Evolutionary conservation across 495 filamentous ascomycete genomes (phyloP).

Genomic region (Letharia columbiana): DNA sequence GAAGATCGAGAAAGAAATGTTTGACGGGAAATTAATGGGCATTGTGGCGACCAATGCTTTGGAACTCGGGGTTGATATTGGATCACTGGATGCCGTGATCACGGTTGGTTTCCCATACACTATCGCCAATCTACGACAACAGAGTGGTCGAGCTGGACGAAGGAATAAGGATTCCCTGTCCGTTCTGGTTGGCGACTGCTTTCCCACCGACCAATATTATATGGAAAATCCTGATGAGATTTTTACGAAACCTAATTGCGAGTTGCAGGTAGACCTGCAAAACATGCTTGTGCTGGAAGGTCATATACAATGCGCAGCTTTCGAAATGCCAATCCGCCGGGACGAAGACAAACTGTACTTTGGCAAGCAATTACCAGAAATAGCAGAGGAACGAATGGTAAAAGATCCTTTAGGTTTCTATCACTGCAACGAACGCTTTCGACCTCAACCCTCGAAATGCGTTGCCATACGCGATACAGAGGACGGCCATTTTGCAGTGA

Average conservation of each 20-base stretch:
- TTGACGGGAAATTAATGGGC: conserved; percentile 85
- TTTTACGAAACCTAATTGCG: conserved; percentile 86
- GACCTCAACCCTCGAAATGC: conserved; percentile 70
- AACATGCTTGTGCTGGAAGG: conserved; percentile 90
- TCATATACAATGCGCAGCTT: conserved; percentile 91
- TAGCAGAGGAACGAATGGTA: conserved; percentile 69
- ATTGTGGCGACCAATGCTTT: conserved; percentile 91
- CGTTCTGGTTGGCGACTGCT: conserved; percentile 83
- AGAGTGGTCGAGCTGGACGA: conserved; percentile 86
- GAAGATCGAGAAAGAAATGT: conserved; percentile 91
- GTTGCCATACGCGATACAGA: conserved; percentile 89
- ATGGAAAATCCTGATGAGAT: conserved; percentile 96
- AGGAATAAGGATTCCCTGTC: conserved; percentile 91
- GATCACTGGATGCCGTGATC: conserved; percentile 86
- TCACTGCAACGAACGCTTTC: conserved; percentile 82
- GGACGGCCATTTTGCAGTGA: conserved; percentile 85
- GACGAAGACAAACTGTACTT: conserved; percentile 73
- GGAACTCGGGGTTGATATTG: conserved; percentile 93
- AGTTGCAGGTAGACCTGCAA: conserved; percentile 78
- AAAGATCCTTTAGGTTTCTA: conserved; percentile 72
- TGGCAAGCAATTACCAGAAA: conserved; percentile 57
- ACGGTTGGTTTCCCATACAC: conserved; percentile 93
- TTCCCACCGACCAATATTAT: conserved; percentile 89
- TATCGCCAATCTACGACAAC: conserved; percentile 87
- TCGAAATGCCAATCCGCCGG: conserved; percentile 83